phyloP scores from a whole-genome alignment of 805 yeast species.

The Brettanomyces naardenensis region DNA sequence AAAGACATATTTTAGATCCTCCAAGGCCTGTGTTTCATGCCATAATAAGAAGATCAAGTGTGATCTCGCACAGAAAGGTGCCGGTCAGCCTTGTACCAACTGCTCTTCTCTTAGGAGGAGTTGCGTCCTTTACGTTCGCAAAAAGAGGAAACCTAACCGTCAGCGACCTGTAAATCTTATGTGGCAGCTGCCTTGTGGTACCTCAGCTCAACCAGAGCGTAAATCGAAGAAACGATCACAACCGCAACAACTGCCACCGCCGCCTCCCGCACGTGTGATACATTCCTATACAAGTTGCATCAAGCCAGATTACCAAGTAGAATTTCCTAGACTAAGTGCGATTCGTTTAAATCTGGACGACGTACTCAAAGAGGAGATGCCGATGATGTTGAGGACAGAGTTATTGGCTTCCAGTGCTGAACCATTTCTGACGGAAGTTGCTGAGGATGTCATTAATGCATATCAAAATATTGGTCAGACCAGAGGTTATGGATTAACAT shows the following conservation, averaged over 20 bases:
- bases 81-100: slow-evolving; percentile 52
- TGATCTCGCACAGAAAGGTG: slow-evolving; percentile 39
- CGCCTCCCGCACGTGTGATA: not conserved
- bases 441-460: slow-evolving; percentile 14
- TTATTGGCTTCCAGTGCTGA: slow-evolving; percentile 3
- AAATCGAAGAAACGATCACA: not conserved
- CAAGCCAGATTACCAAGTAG: slow-evolving; percentile 16
- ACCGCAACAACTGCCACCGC: not conserved
- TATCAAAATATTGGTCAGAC: slow-evolving; percentile 10
- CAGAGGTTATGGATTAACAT: slow-evolving; percentile 19
- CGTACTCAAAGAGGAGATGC: slow-evolving; percentile 16
- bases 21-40: slow-evolving; percentile 67
- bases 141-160: slow-evolving; percentile 17
- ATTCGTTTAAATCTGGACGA: slow-evolving; percentile 16
- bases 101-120: slow-evolving; percentile 64
- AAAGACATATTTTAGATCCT: slow-evolving; percentile 52
- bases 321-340: slow-evolving; percentile 18
- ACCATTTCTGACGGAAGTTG: slow-evolving; percentile 17
- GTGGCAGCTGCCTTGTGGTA: too few species aligned
- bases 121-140: slow-evolving; percentile 49
- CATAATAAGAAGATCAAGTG: slow-evolving; percentile 72
- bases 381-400: slow-evolving; percentile 8
- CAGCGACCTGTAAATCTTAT: slow-evolving; percentile 3
- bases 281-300: not conserved
- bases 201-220: not conserved